Conservation (phyloP, 768 basidiomycete genomes). For the Rhizopogon roseolus region DNA sequence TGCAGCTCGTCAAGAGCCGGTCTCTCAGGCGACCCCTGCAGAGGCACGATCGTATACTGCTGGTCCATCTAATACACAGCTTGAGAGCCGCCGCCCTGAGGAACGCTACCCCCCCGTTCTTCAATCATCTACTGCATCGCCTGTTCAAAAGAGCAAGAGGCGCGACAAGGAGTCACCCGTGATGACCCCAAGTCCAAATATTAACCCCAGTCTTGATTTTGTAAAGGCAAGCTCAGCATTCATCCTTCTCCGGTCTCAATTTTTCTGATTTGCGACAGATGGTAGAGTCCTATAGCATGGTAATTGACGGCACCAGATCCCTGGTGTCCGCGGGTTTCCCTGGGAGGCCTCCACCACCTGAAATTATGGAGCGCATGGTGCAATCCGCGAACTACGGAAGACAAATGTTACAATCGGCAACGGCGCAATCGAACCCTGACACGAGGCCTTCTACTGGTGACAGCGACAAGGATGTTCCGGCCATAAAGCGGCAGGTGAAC, state of each 20-base stretch:
- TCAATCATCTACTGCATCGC: constrained; percentile 18
- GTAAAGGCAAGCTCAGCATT: constrained; percentile 29
- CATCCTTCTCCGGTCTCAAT: constrained; percentile 1
- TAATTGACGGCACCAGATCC: constrained; percentile 34
- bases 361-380: constrained; percentile 38
- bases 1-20: constrained; percentile 27
- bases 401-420: constrained; percentile 26
- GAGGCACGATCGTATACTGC: constrained; percentile 27
- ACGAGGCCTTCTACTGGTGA: constrained; percentile 15
- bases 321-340: constrained; percentile 19
- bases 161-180: constrained; percentile 31
- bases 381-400: constrained; percentile 38
- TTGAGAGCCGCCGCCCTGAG: constrained; percentile 29
- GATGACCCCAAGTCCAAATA: constrained; percentile 18
- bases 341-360: constrained; percentile 21
- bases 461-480: constrained; percentile 26
- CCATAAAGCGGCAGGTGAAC: constrained; percentile 30
- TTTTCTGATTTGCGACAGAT: constrained; percentile 26
- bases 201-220: constrained; percentile 34
- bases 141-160: constrained; percentile 31
- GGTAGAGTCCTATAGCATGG: constrained; percentile 38
- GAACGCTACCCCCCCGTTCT: constrained; percentile 26
- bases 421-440: constrained; percentile 22
- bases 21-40: constrained; percentile 22
- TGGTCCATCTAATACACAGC: constrained; percentile 18